These are phyloP conservation scores for Pseudogymnoascus sp. DNA, from an alignment of 2,329 filamentous ascomycete genomes.

Conservation along the genomic window DNA sequence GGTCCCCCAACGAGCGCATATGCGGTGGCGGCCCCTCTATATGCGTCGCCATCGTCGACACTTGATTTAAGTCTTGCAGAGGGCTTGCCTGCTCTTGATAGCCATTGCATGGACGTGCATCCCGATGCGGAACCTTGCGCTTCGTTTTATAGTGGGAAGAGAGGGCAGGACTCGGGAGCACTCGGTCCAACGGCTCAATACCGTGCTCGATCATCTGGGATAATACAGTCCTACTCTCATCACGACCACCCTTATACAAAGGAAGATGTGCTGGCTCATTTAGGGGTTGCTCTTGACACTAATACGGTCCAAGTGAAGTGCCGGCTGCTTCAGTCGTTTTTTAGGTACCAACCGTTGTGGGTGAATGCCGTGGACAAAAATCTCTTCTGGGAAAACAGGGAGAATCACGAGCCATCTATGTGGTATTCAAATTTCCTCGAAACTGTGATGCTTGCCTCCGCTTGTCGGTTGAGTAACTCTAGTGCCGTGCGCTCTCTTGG, in stretches of 20 bases:
- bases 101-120: neutral
- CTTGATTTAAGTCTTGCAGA: neutral
- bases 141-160: neutral
- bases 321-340: slow-evolving; percentile 5
- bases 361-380: slow-evolving; percentile 3
- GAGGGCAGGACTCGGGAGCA: neutral
- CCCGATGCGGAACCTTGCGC: neutral
- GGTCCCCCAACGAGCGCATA: neutral
- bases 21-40: neutral
- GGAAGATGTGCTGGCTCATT: neutral
- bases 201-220: neutral
- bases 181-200: neutral
- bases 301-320: neutral
- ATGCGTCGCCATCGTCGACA: neutral
- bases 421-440: slow-evolving; percentile 6
- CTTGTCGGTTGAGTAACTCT: slow-evolving; percentile 5
- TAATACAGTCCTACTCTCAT: neutral
- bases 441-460: neutral
- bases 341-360: slow-evolving; percentile 7
- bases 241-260: neutral
- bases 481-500: neutral
- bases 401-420: neutral
- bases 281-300: slow-evolving; percentile 6
- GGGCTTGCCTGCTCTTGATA: neutral
- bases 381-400: neutral